Percentiles rank a stretch among this genome's conserved stretches.
Conservation (phyloP, 1,284 basidiomycete genomes). For the Moniliophthora roreri region DNA sequence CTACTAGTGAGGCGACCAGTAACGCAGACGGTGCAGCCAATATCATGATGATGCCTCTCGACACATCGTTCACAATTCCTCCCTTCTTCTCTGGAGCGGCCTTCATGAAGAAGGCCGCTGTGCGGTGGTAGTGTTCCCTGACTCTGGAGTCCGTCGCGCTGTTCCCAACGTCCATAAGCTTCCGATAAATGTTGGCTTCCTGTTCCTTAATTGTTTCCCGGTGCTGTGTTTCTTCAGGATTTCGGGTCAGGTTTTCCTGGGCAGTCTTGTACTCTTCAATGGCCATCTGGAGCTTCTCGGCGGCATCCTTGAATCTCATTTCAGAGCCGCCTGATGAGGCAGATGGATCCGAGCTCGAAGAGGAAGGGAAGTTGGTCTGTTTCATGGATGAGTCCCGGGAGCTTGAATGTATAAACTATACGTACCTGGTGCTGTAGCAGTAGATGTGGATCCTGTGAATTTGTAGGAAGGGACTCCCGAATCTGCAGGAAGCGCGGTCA, state of each 20-base stretch:
- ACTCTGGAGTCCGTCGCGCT: not conserved
- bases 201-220: not conserved
- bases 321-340: no score
- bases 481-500: no score
- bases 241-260: not conserved
- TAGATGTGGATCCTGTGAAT: no score
- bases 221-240: no score
- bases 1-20: not conserved
- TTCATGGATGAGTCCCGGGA: no score
- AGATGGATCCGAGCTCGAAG: no score
- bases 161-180: not conserved
- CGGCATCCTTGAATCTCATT: not conserved
- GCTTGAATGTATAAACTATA: no score
- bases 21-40: not conserved
- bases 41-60: not conserved
- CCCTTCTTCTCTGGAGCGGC: not conserved
- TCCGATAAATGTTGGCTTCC: not conserved
- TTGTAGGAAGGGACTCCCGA: no score
- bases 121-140: conserved; percentile 1
- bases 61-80: not conserved
- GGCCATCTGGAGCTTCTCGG: not conserved
- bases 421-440: no score
- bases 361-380: no score
- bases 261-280: conserved; percentile 1
- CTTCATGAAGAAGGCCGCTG: not conserved